phyloP scores from a whole-genome alignment of 805 yeast species.

The Candida nanaspora region DNA sequence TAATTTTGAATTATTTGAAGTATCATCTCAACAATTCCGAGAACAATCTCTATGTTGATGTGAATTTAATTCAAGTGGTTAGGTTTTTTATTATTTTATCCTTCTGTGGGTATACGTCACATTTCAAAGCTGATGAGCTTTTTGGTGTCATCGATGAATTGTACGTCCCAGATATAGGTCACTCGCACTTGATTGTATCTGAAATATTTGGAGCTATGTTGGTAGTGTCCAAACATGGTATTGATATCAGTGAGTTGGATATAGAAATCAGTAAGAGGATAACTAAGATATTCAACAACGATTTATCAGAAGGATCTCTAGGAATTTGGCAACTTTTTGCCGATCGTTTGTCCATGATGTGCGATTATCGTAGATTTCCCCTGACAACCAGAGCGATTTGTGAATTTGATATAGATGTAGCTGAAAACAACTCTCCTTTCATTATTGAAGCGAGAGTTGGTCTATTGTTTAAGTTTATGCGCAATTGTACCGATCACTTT shows the following conservation, averaged over 20 bases:
- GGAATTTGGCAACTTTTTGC: conserved; percentile 70
- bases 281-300: conserved; percentile 39
- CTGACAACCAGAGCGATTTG: conserved; percentile 38
- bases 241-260: conserved; percentile 33
- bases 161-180: conserved; percentile 62
- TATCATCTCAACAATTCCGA: conserved; percentile 63
- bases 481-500: conserved; percentile 28
- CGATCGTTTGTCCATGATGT: conserved; percentile 65
- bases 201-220: conserved; percentile 66
- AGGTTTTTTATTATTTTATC: conserved; percentile 39
- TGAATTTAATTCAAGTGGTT: conserved; percentile 61
- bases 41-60: conserved; percentile 34
- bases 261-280: conserved; percentile 38
- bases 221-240: conserved; percentile 38
- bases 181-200: conserved; percentile 66
- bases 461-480: conserved; percentile 39
- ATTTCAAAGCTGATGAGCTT: conserved; percentile 43
- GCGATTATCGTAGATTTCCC: conserved; percentile 63
- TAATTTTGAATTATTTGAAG: conserved; percentile 48
- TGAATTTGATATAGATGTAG: conserved; percentile 37
- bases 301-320: conserved; percentile 65
- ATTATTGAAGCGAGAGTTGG: conserved; percentile 54
- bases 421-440: conserved; percentile 51
- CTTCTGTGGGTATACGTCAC: conserved; percentile 34
- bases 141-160: conserved; percentile 39